Evolutionary conservation across 1,284 basidiomycete species (phyloP).

Genomic region (Moesziomyces globuligerus): DNA sequence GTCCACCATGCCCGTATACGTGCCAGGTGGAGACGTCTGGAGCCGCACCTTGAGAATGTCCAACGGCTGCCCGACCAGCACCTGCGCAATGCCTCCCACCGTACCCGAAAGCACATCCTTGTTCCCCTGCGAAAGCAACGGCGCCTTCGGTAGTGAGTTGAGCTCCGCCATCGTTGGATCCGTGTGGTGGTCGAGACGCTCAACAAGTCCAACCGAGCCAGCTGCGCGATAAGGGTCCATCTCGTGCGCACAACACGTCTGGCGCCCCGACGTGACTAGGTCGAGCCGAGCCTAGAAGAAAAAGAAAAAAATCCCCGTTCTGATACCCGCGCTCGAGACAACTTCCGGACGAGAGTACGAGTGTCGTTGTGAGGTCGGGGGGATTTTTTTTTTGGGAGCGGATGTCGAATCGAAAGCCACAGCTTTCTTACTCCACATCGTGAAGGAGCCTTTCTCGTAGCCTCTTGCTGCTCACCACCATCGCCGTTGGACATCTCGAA

Average conservation of each 20-base stretch:
- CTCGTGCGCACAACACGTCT: too few species aligned
- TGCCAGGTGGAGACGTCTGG: slow-evolving; percentile 91
- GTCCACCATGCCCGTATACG: slow-evolving; percentile 85
- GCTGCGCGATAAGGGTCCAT: not conserved
- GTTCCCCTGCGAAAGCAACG: slow-evolving; percentile 39
- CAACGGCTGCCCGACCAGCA: slow-evolving; percentile 92
- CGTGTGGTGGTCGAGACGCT: not conserved
- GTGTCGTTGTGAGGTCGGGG: too few species aligned
- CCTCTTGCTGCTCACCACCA: too few species aligned
- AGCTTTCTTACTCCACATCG: too few species aligned
- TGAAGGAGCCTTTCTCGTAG: too few species aligned
- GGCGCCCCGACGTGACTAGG: too few species aligned
- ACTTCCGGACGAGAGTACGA: too few species aligned
- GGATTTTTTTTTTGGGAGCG: too few species aligned
- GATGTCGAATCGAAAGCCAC: too few species aligned
- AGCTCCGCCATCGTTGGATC: slow-evolving; percentile 30
- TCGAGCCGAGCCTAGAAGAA: not conserved
- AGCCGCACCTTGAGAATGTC: slow-evolving; percentile 96
- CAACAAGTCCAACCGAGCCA: too few species aligned
- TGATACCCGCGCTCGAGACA: too few species aligned
- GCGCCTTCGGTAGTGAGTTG: slow-evolving; percentile 28
- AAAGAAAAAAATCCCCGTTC: too few species aligned
- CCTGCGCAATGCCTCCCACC: slow-evolving; percentile 87
- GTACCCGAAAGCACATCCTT: slow-evolving; percentile 67
- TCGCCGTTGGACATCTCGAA: not conserved